Evolutionary conservation across 257 asterid species (phyloP).

Genomic region (Fraxinus americana): DNA sequence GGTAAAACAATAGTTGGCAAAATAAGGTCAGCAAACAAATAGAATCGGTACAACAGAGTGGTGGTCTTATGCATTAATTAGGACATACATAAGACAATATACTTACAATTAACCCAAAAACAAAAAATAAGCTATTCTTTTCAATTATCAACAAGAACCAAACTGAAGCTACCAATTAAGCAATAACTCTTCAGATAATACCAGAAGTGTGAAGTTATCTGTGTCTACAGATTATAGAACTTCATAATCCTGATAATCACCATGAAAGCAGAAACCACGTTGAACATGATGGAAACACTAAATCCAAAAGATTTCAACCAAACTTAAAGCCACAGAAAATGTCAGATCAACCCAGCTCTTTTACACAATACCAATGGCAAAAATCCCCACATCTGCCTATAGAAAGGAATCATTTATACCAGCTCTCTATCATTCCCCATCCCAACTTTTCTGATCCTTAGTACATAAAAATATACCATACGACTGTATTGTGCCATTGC

Average conservation of each 20-base stretch:
- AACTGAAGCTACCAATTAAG: slow-evolving; percentile 8
- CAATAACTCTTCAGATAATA: not conserved
- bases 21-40: slow-evolving; percentile 10
- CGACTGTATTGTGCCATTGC: not conserved
- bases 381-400: not conserved
- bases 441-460: not conserved
- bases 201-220: not conserved
- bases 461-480: not conserved
- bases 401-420: not conserved
- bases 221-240: slow-evolving; percentile 1
- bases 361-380: not conserved
- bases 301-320: slow-evolving; percentile 14
- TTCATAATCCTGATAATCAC: slow-evolving; percentile 8
- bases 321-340: slow-evolving; percentile 6
- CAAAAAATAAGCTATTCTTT: not conserved
- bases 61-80: not conserved
- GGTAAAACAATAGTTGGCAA: not conserved
- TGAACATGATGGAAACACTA: not conserved
- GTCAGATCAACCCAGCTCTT: not conserved
- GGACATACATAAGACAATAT: not conserved
- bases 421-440: not conserved
- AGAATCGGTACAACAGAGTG: not conserved
- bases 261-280: not conserved
- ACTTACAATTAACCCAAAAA: not conserved
- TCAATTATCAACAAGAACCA: not conserved